Evolutionary conservation across 176 grass and related monocot genomes (phyloP), one percentile per base, ranked within the genome.

Genomic region (Dactylis glomerata): DNA sequence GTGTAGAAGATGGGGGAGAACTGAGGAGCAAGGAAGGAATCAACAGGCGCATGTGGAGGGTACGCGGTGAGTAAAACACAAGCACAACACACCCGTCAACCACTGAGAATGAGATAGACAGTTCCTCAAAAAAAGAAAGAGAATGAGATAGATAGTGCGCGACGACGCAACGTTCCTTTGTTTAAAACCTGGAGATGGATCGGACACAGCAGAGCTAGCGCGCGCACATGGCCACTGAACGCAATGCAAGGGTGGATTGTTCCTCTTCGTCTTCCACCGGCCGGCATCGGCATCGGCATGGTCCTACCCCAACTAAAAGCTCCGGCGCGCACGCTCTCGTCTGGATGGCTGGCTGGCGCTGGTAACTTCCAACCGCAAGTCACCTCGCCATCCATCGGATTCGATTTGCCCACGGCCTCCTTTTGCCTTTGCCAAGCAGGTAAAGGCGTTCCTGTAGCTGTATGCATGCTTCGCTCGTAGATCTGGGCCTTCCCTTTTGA

Each of bases 11-110:
- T 54, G 14, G 50, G 41, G 22, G 56, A 76, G 66, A 70, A 77
- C 42, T 49, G 20, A 59, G 50, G 7, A 51, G 68, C 68, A 89
- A 89, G 87, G 41, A 89, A 84, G 6, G 87, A 52, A 89, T 89
- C 63, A 80, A 74, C 32, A 26, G 56, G 26, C 42, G 81, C 81
- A 84, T 75, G 87, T 80, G 76, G 76, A 88, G 20, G 45, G 82
- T 89, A 82, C 37, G 37, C 37, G 15, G 37, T 11, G 40, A 69
- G 36, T 66, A 70, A 20, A 32, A 62, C 65, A 78, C 23, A 32
- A 72, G 58, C 67, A 57, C 52, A n/a, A n/a, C 52, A 55, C 20
- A 55, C 16, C 49, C 49, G 49, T 51, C 76, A 78, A 22, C 67
- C 61, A 61, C 3, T 55, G 81, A 59, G 10, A 74, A 37, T 32